Base-by-base conservation (phyloP, 1,139 yeast species). In the Geotrichum fermentans region DNA sequence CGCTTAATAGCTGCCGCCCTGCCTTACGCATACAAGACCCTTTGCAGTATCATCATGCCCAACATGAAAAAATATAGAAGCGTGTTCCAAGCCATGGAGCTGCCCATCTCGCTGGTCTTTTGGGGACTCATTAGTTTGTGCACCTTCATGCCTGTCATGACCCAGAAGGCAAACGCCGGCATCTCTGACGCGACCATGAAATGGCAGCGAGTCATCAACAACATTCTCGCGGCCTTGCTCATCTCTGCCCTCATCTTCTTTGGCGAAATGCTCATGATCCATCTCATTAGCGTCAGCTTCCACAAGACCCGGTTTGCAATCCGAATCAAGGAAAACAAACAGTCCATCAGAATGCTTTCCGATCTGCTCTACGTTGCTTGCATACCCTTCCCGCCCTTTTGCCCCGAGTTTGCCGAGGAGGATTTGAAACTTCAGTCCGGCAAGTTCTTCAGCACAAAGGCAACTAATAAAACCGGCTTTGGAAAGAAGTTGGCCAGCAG, bases 291-390 rank as follows among this genome's bases (percentile, higher is more conserved):
- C 3, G 69, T 71, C n/a, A 65, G 66, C 22, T 71, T 68, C 62
- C 74, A 71, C 61, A 60, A 64, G 51, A 69, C 71, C n/a, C 64
- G 73, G 36, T 68, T 70, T 57, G 66, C 73, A 3, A 46, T 56
- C 43, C 62, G 73, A 24, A 71, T 71, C 54, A 62, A 62, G 52
- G 61, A 56, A 44, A 68, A 70, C 58, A 70, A 70, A 53, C 62
- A 62, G 54, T 56, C 66, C 18, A 58, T 66, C 33, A 48, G 58
- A n/a, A 59, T 64, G 18, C 56, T 71, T 16, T 57, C 66, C 4
- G 60, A 62, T 35, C 56, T 71, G 45, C 60, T 70, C 18, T 58
- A 61, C 11, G 65, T 65, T 6, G 61, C 74, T 0, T 66, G 65
- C 55, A 40, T 55, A 14, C 66, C 66, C 29, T 71, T 69, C 56